These are phyloP conservation scores for Pterocarpus santalinus DNA, from an alignment of 306 rosid genomes.

Conservation along the genomic window DNA sequence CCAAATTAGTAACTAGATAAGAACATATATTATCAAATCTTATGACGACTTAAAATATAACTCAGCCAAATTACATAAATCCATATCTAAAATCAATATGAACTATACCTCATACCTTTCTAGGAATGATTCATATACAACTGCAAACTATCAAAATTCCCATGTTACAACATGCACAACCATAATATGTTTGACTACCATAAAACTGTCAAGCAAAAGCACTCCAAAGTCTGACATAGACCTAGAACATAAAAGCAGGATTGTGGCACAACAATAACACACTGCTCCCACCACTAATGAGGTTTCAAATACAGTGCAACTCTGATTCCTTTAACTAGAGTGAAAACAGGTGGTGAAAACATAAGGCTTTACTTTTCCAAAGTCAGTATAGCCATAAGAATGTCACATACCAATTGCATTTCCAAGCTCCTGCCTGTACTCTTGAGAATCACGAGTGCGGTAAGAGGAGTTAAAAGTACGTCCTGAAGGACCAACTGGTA, in stretches of 20 bases:
- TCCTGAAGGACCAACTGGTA: conserved; percentile 90
- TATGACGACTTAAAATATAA: conserved; percentile 30
- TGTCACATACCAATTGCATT: conserved; percentile 84
- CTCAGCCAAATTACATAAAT: conserved; percentile 14
- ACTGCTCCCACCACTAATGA: conserved; percentile 29
- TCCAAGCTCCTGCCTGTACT: conserved; percentile 93
- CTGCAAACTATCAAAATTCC: conserved; percentile 39
- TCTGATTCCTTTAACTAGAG: conserved; percentile 25
- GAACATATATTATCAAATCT: conserved; percentile 34
- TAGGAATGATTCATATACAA: conserved; percentile 12
- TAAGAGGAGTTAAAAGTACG: conserved; percentile 89
- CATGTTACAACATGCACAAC: conserved; percentile 27
- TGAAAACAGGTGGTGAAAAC: conserved; percentile 33
- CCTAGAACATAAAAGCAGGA: conserved; percentile 33
- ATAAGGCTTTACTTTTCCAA: conserved; percentile 32
- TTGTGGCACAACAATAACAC: conserved; percentile 39
- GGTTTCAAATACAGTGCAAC: conserved; percentile 34
- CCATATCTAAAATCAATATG: conserved; percentile 34
- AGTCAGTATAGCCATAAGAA: conserved; percentile 28
- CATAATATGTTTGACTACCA: conserved; percentile 8
- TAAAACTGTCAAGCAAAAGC: conserved; percentile 39
- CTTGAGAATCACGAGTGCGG: conserved; percentile 76
- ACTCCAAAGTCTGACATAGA: conserved; percentile 40
- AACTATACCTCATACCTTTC: conserved; percentile 14
- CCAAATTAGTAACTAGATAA: conserved; percentile 20